phyloP scores from a whole-genome alignment of 441 rosid genomes.

The Croton laevigatus region DNA sequence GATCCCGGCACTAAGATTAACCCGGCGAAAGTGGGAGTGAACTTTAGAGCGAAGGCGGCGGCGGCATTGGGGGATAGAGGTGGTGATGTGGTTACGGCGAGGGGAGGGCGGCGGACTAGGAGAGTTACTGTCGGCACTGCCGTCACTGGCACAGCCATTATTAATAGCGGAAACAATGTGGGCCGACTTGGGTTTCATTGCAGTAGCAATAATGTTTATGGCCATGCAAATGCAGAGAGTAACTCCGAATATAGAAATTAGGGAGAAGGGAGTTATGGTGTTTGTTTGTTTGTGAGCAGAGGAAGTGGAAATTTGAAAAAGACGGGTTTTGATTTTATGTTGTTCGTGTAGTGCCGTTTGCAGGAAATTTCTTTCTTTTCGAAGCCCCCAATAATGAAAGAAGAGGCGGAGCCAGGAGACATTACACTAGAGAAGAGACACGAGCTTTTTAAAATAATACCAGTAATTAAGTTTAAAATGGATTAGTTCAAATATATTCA shows the following conservation, averaged over 20 bases:
- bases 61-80: slow-evolving; percentile 43
- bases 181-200: slow-evolving; percentile 42
- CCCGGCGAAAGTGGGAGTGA: slow-evolving; percentile 42
- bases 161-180: slow-evolving; percentile 31
- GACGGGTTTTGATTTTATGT: background rate
- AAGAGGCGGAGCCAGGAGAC: no score
- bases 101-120: slow-evolving; percentile 77
- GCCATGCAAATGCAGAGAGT: slow-evolving; percentile 27
- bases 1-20: slow-evolving; percentile 31
- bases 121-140: slow-evolving; percentile 49
- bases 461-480: no score
- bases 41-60: slow-evolving; percentile 52
- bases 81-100: slow-evolving; percentile 32
- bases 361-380: background rate
- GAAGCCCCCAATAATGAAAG: background rate
- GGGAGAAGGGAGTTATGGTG: background rate
- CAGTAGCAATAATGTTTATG: slow-evolving; percentile 25
- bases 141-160: slow-evolving; percentile 34
- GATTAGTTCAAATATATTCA: background rate
- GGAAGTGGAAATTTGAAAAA: background rate
- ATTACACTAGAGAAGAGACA: background rate
- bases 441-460: background rate
- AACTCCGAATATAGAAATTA: background rate
- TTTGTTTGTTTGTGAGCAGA: background rate
- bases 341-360: background rate